Evolutionary conservation across 495 filamentous ascomycete genomes (phyloP).

Genomic region (Pyronema omphalodes): DNA sequence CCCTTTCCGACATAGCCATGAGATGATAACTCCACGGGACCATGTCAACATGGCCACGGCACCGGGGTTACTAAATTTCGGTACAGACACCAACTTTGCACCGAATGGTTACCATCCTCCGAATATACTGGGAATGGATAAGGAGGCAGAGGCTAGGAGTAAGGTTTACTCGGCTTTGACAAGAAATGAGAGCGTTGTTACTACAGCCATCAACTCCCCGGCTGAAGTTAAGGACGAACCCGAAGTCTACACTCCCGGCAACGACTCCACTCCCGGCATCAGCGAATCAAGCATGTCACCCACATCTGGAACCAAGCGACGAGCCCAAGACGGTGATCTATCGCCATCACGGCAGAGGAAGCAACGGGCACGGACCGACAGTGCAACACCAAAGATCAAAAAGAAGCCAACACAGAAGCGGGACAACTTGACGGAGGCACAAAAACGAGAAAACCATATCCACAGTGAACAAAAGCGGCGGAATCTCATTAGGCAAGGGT

Average conservation of each 20-base stretch:
- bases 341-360: conserved; percentile 17
- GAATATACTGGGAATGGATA: conserved; percentile 15
- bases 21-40: conserved; percentile 14
- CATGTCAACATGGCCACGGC: conserved; percentile 10
- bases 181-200: conserved; percentile 18
- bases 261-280: neutral
- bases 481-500: conserved; percentile 58
- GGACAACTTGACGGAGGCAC: conserved; percentile 63
- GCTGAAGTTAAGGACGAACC: conserved; percentile 22
- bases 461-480: conserved; percentile 73
- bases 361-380: conserved; percentile 15
- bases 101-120: conserved; percentile 23
- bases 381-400: conserved; percentile 16
- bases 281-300: conserved; percentile 1
- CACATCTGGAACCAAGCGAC: conserved; percentile 13
- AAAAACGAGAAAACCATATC: conserved; percentile 80
- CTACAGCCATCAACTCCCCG: conserved; percentile 22
- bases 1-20: conserved; percentile 16
- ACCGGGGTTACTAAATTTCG: conserved; percentile 18
- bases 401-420: conserved; percentile 28
- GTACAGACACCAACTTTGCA: conserved; percentile 24
- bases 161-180: conserved; percentile 20
- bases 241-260: neutral
- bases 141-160: conserved; percentile 20
- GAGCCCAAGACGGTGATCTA: conserved; percentile 19